These are phyloP conservation scores for Rostrohypoxylon terebratum DNA, from an alignment of 495 filamentous ascomycete species.

Conservation along the genomic window DNA sequence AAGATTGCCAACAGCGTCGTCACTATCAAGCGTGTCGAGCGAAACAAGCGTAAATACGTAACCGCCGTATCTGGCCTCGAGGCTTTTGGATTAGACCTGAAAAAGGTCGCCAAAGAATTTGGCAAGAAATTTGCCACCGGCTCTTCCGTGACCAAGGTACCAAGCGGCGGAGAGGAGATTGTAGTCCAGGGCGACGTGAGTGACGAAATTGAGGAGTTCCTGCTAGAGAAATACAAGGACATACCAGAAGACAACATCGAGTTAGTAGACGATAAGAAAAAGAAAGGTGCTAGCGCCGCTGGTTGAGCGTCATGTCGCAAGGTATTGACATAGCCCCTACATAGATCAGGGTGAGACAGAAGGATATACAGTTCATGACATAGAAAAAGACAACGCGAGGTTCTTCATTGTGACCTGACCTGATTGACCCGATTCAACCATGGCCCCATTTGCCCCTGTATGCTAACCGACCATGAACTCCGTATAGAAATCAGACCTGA, in stretches of 20 bases:
- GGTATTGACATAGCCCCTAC: background rate
- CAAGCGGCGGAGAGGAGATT: slow-evolving; percentile 92
- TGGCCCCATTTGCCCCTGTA: slow-evolving; percentile 5
- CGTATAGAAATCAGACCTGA: slow-evolving; percentile 1
- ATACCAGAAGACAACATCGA: slow-evolving; percentile 96
- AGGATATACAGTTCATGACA: slow-evolving; percentile 8
- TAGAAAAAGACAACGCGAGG: slow-evolving; percentile 36
- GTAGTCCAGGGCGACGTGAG: slow-evolving; percentile 97
- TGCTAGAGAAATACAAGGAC: slow-evolving; percentile 83
- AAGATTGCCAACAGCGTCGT: slow-evolving; percentile 82
- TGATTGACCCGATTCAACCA: slow-evolving; percentile 19
- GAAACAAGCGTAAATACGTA: slow-evolving; percentile 96
- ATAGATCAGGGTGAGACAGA: background rate
- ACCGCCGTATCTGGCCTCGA: slow-evolving; percentile 91
- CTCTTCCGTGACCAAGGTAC: slow-evolving; percentile 87
- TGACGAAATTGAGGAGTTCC: slow-evolving; percentile 91
- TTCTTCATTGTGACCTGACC: slow-evolving; percentile 40
- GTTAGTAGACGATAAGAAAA: slow-evolving; percentile 92
- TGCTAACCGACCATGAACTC: slow-evolving; percentile 30
- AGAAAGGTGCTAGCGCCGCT: slow-evolving; percentile 67
- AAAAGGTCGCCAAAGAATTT: slow-evolving; percentile 90
- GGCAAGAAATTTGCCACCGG: slow-evolving; percentile 96
- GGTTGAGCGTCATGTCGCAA: slow-evolving; percentile 17
- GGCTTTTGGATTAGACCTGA: slow-evolving; percentile 89
- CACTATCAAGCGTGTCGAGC: slow-evolving; percentile 94